These are phyloP conservation scores for Dendrothele bispora DNA, from an alignment of 768 basidiomycete genomes.

Conservation along the genomic window DNA sequence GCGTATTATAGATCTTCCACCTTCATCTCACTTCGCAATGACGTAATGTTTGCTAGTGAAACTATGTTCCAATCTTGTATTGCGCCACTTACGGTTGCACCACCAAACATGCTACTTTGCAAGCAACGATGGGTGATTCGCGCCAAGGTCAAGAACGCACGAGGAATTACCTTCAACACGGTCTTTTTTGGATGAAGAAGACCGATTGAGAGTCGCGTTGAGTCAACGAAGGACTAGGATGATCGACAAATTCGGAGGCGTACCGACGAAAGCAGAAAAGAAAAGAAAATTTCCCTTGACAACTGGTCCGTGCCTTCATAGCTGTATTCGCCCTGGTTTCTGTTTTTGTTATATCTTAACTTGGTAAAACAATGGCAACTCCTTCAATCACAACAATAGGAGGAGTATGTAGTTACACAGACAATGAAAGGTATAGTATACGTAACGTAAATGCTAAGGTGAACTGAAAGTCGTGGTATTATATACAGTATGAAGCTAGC, in stretches of 20 bases:
- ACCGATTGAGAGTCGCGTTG: conserved; percentile 13
- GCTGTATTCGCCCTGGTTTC: too few species aligned
- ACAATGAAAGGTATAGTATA: too few species aligned
- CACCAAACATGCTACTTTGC: conserved; percentile 61
- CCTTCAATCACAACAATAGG: too few species aligned
- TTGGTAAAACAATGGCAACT: too few species aligned
- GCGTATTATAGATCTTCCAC: conserved; percentile 36
- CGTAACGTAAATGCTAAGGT: too few species aligned
- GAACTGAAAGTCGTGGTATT: too few species aligned
- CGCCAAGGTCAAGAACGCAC: conserved; percentile 64
- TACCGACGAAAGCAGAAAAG: too few species aligned
- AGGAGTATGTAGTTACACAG: too few species aligned
- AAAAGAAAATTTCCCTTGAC: too few species aligned
- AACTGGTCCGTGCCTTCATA: too few species aligned
- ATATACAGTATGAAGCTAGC: too few species aligned
- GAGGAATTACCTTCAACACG: conserved; percentile 75
- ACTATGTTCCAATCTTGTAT: conserved; percentile 82
- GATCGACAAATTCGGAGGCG: conserved; percentile 1
- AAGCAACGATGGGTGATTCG: conserved; percentile 64
- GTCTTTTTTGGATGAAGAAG: conserved; percentile 68
- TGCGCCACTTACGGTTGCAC: conserved; percentile 61
- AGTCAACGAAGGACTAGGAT: conserved; percentile 1
- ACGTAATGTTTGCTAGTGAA: conserved; percentile 53
- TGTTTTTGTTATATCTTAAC: too few species aligned
- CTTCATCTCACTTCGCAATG: neutral